These are phyloP conservation scores for Cercospora brassicicola DNA, from an alignment of 2,329 filamentous ascomycete species.

Conservation along the genomic window DNA sequence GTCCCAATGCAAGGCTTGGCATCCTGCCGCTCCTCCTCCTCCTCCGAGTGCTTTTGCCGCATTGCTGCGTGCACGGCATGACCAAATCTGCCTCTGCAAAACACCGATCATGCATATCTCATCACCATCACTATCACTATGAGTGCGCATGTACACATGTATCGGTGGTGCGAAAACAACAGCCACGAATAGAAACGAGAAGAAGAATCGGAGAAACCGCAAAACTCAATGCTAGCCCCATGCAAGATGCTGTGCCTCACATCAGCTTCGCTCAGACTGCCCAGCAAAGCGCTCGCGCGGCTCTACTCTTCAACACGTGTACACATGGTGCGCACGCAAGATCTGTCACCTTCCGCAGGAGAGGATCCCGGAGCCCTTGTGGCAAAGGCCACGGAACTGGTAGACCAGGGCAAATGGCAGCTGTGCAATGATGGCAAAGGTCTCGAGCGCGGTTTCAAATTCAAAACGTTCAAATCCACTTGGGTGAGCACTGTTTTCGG, in stretches of 20 bases:
- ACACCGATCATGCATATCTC: neutral
- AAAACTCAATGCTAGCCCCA: conserved; percentile 1
- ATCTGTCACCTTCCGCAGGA: conserved; percentile 28
- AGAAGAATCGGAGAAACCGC: neutral
- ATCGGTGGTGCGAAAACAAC: neutral
- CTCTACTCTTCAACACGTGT: conserved; percentile 11
- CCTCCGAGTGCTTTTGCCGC: neutral
- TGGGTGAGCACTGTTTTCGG: conserved; percentile 36
- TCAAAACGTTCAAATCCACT: conserved; percentile 43
- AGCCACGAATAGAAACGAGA: neutral
- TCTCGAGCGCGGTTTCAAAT: conserved; percentile 40
- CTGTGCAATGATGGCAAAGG: conserved; percentile 38
- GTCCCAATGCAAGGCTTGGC: neutral
- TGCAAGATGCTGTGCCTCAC: conserved; percentile 9
- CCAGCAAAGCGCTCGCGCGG: neutral
- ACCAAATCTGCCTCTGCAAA: neutral
- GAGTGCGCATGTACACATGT: neutral
- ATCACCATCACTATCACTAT: neutral
- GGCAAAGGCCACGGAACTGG: conserved; percentile 29
- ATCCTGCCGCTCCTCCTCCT: neutral
- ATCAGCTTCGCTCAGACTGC: neutral
- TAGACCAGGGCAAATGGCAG: conserved; percentile 36
- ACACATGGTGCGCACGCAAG: conserved; percentile 20
- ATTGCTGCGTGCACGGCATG: neutral
- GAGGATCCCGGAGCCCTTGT: conserved; percentile 24